These are phyloP conservation scores for Globisporangium nodosum DNA, from an alignment of 352 stramenopile species.

Conservation along the genomic window DNA sequence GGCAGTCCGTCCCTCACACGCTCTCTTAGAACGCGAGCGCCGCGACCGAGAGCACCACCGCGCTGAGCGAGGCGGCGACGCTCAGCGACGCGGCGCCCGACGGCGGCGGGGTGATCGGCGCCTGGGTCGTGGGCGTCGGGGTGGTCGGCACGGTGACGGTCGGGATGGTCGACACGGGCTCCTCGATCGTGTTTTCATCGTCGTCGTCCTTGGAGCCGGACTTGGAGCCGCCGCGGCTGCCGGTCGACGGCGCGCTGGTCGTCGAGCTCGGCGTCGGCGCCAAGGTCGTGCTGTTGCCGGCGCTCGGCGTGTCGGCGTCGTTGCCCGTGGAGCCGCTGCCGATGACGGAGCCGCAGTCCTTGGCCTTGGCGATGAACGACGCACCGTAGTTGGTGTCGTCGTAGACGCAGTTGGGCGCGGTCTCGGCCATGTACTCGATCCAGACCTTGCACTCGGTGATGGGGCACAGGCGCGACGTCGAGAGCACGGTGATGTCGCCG, in stretches of 20 bases:
- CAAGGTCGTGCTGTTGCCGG: constrained; percentile 10
- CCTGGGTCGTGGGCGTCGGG: neutral
- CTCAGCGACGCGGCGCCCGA: constrained; percentile 8
- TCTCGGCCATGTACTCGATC: constrained; percentile 51
- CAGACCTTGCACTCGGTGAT: constrained; percentile 41
- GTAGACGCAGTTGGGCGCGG: constrained; percentile 53
- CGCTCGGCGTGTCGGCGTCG: constrained; percentile 1
- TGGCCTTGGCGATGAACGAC: constrained; percentile 35
- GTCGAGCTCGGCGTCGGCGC: constrained; percentile 5
- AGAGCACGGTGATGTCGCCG: constrained; percentile 42
- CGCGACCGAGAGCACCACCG: constrained; percentile 10
- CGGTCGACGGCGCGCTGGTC: neutral
- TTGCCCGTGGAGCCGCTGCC: constrained; percentile 6
- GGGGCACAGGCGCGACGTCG: constrained; percentile 46
- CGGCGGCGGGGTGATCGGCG: constrained; percentile 3
- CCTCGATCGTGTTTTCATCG: constrained; percentile 11
- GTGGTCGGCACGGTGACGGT: constrained; percentile 3
- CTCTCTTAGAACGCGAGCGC: constrained; percentile 11
- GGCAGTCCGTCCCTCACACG: neutral
- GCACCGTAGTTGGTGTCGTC: constrained; percentile 57
- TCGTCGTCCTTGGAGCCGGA: neutral
- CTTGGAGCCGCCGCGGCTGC: neutral
- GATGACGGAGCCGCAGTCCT: constrained; percentile 29
- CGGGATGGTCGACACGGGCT: constrained; percentile 7
- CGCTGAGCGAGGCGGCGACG: constrained; percentile 9